A percentile compares a stretch with the other conserved stretches of the same genome.
phyloP scores from a whole-genome alignment of 2,329 filamentous ascomycete species.

The Neopestalotiopsis sp. region DNA sequence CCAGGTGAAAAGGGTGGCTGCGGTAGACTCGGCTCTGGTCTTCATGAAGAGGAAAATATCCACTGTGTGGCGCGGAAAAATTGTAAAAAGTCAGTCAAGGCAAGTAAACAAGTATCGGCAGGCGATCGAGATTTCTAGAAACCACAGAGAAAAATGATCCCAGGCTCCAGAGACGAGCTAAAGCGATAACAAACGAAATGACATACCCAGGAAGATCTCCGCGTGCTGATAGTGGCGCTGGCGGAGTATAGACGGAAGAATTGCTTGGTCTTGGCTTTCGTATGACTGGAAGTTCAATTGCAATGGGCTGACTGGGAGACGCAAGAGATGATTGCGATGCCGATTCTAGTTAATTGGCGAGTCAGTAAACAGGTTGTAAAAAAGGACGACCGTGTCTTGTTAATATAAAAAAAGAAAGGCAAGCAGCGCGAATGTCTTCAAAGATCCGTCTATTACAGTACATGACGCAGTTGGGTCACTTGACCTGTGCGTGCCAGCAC shows the following conservation, averaged over 20 bases:
- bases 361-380: slow-evolving; percentile 27
- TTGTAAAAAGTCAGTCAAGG: neutral
- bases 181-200: neutral
- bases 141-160: neutral
- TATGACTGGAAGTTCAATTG: slow-evolving; percentile 54
- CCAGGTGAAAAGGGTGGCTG: slow-evolving; percentile 57
- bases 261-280: slow-evolving; percentile 42
- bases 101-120: neutral
- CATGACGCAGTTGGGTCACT: slow-evolving; percentile 14
- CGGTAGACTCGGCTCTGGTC: slow-evolving; percentile 55
- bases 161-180: too few relatives aligned
- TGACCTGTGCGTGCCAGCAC: neutral
- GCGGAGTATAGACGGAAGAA: slow-evolving; percentile 48
- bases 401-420: neutral
- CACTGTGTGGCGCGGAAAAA: slow-evolving; percentile 44
- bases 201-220: slow-evolving; percentile 65
- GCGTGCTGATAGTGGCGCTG: slow-evolving; percentile 59
- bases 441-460: neutral
- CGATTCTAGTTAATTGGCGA: slow-evolving; percentile 27
- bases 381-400: slow-evolving; percentile 11
- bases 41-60: slow-evolving; percentile 67
- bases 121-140: neutral
- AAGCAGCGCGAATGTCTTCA: neutral
- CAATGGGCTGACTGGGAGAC: slow-evolving; percentile 53
- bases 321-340: slow-evolving; percentile 27